phyloP scores from a whole-genome alignment of 768 basidiomycete species.

The Pulveroboletus sp. region DNA sequence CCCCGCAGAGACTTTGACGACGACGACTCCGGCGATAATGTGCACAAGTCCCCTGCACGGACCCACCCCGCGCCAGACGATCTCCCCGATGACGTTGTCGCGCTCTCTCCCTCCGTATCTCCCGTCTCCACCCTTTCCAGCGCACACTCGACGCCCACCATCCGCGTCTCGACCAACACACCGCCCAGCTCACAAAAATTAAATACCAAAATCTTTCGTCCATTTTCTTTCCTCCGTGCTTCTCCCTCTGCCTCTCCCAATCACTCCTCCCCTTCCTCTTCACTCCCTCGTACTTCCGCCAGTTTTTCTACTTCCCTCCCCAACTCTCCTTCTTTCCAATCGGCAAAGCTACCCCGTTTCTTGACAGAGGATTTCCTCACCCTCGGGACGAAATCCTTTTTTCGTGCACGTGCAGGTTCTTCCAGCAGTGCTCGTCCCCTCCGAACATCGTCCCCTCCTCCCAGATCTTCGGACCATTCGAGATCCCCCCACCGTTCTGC shows the following conservation, averaged over 20 bases:
- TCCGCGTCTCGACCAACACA: slow-evolving; percentile 9
- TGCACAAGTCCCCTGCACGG: slow-evolving; percentile 13
- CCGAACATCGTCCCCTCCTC: slow-evolving; percentile 16
- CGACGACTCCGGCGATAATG: slow-evolving; percentile 30
- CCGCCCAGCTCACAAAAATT: slow-evolving; percentile 4
- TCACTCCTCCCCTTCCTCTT: slow-evolving; percentile 1
- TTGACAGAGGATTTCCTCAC: slow-evolving; percentile 31
- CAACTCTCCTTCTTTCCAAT: slow-evolving; percentile 9
- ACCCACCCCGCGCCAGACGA: not conserved
- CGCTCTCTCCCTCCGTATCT: slow-evolving; percentile 19
- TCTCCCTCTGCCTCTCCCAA: slow-evolving; percentile 11
- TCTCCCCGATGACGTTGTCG: slow-evolving; percentile 3
- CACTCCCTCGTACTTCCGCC: slow-evolving; percentile 7
- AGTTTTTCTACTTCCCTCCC: slow-evolving; percentile 14
- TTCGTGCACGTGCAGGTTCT: slow-evolving; percentile 26
- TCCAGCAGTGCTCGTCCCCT: not conserved
- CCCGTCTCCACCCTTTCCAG: slow-evolving; percentile 21
- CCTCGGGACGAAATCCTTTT: slow-evolving; percentile 28
- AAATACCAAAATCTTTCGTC: slow-evolving; percentile 18
- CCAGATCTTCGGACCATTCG: not conserved
- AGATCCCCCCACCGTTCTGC: slow-evolving; percentile 19
- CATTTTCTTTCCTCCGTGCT: slow-evolving; percentile 21
- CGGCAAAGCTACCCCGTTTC: slow-evolving; percentile 15
- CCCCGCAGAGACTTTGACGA: slow-evolving; percentile 47
- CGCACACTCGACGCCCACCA: slow-evolving; percentile 19